Evolutionary conservation across 2,329 filamentous ascomycete genomes (phyloP), one percentile per base, ranked within the genome.

Genomic region (Hymenoscyphus repandus): DNA sequence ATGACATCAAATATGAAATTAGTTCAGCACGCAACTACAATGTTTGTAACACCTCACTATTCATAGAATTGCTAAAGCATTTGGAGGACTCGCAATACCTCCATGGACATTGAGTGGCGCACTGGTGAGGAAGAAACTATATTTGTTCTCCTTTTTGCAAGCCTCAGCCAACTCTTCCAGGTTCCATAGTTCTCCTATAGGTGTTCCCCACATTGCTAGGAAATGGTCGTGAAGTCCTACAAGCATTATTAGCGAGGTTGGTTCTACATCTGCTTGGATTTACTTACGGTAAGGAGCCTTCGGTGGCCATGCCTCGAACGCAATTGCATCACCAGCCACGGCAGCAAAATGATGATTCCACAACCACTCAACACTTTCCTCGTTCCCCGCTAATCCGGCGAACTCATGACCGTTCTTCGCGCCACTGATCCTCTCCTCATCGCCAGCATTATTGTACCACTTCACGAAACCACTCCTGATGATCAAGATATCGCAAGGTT

Each of bases 71-170:
- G 56, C 55, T 39, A 61, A 20, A 1, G 71, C 61, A 53, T 62
- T 62, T 2, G 55, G 52, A 11, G 56, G 60, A 36, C 60, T 63
- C 2, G 55, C 61, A 33, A 61, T 48, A 5, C 58, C 58, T 15
- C 57, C 58, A 13, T 49, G 37, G 5, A 61, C 40, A 62, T 84
- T 83, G 38, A 82, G 65, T 1, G 82, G 81, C 9, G 70, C 72
- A 50, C 78, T 82, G 0, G 77, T 78, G n/a, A 86, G 70, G 68
- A 86, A 74, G 61, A 86, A 86, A 10, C 71, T 76, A 66, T 79
- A 85, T 30, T 74, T 69, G 10, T 71, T 69, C 47, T 74, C 72
- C 62, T 73, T 70, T 62, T 74, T 72, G 59, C 80, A 81, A 36
- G 75, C 73, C 38, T 69, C 51, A 5, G 62, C 53, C 44, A 66